Evolutionary conservation across 2,329 filamentous ascomycete genomes (phyloP), one percentile per base, ranked within the genome.

Genomic region (Acarospora socialis): DNA sequence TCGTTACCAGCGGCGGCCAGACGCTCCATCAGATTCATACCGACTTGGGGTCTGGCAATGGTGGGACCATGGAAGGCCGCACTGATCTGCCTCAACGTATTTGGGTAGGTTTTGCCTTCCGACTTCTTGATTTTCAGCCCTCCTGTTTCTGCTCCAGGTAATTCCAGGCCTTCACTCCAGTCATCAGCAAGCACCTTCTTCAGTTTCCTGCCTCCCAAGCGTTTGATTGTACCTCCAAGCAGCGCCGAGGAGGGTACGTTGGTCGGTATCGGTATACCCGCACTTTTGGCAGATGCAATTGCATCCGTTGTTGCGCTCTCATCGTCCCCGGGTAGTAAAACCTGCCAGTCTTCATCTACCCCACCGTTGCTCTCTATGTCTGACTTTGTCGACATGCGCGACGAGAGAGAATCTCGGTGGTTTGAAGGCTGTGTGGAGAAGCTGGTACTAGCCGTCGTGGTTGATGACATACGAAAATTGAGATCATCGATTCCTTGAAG

Each of bases 201-300:
- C 13, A 79, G 65, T 47, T 77, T 83, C 43, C 73, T 70, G 37
- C 73, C 74, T 30, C 86, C 86, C 20, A 95, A 66, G 44, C 86
- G 70, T 60, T 92, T 92, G 50, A 95, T 95, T 7, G 84, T 87
- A 32, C 90, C 90, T 32, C 87, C 87, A 52, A 90, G 71, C 24
- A 98, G 63, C 18, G 90, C 90, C 13, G 87, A 93, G 18, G 81
- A 73, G 1, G 87, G 84, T 19, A 95, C 74, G 50, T 86, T 86
- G 31, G 72, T 65, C 17, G 90, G 90, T 34, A 95, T 73, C 5
- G 90, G 87, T 42, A 98, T 93, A 44, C 90, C 90, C 16, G 84
- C 86, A 51, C 75, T 77, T 48, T 83, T 80, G 20, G 86, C 87
- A 5, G 83, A 81, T 15, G 81, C 73, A 46, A 98, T 87, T 38